Conservation (phyloP, 2,329 filamentous ascomycete genomes). For the Geosmithia putterillii region DNA sequence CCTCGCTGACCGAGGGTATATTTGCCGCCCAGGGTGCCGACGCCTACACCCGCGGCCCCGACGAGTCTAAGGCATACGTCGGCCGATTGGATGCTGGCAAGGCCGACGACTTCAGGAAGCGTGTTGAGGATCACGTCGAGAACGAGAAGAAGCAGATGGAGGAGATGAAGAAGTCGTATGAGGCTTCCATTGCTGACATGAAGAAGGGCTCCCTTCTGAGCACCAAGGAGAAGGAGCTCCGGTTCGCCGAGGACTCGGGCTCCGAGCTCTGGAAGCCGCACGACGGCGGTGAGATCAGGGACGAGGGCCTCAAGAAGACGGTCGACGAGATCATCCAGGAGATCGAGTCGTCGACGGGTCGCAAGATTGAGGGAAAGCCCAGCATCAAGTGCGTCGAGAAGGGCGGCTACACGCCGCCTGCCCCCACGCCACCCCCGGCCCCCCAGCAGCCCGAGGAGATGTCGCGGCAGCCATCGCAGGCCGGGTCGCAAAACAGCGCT, state of each 20-base stretch:
- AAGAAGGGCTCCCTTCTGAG: slow-evolving; percentile 58
- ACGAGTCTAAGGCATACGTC: slow-evolving; percentile 41
- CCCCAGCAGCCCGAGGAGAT: slow-evolving; percentile 15
- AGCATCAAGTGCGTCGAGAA: slow-evolving; percentile 62
- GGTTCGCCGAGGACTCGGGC: slow-evolving; percentile 49
- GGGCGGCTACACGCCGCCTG: slow-evolving; percentile 59
- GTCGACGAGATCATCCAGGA: slow-evolving; percentile 64
- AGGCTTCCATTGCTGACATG: slow-evolving; percentile 61
- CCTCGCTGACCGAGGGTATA: slow-evolving; percentile 71
- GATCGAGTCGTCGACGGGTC: slow-evolving; percentile 59
- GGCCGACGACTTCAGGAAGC: slow-evolving; percentile 71
- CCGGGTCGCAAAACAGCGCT: slow-evolving; percentile 43
- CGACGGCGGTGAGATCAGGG: slow-evolving; percentile 33
- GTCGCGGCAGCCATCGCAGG: slow-evolving; percentile 41
- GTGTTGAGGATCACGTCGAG: slow-evolving; percentile 59
- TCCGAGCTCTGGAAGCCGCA: slow-evolving; percentile 46
- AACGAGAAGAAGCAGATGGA: slow-evolving; percentile 73
- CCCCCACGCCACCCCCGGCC: slow-evolving; percentile 26
- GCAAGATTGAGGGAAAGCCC: slow-evolving; percentile 51
- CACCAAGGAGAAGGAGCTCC: slow-evolving; percentile 64
- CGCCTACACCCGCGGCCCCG: slow-evolving; percentile 28
- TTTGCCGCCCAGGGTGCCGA: slow-evolving; percentile 55
- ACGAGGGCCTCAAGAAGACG: slow-evolving; percentile 31
- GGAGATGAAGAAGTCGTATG: slow-evolving; percentile 70
- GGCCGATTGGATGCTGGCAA: slow-evolving; percentile 59